Evolutionary conservation across 2,329 filamentous ascomycete species (phyloP).

Genomic region (Dactylellina cionopaga): DNA sequence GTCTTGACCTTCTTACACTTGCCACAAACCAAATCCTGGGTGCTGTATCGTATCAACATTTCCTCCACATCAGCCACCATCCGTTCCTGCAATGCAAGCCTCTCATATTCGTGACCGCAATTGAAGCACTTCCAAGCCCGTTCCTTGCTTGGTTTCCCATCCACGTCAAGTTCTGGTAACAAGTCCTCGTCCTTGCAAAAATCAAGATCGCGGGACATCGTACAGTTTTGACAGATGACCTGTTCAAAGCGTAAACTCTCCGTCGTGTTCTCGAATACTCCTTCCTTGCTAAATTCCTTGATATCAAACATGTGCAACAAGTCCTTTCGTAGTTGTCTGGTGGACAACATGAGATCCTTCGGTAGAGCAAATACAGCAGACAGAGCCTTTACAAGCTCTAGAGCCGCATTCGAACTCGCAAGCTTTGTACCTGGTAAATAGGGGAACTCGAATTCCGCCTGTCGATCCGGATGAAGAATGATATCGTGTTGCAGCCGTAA

Average conservation of each 20-base stretch:
- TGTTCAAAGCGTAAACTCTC: slow-evolving; percentile 77
- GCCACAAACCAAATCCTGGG: slow-evolving; percentile 85
- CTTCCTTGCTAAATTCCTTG: slow-evolving; percentile 88
- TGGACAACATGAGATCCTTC: slow-evolving; percentile 88
- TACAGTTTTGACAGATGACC: slow-evolving; percentile 89
- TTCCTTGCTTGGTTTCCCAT: slow-evolving; percentile 56
- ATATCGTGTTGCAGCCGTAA: slow-evolving; percentile 87
- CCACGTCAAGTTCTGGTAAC: slow-evolving; percentile 64
- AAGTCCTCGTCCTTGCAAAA: slow-evolving; percentile 89
- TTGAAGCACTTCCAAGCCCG: slow-evolving; percentile 74
- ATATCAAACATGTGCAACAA: slow-evolving; percentile 90
- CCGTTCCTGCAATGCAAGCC: slow-evolving; percentile 83
- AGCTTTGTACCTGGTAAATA: slow-evolving; percentile 76
- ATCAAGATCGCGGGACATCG: slow-evolving; percentile 86
- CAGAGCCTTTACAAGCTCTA: slow-evolving; percentile 90
- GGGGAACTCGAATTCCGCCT: slow-evolving; percentile 87
- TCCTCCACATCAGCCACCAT: slow-evolving; percentile 80
- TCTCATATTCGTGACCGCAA: slow-evolving; percentile 79
- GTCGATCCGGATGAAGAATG: slow-evolving; percentile 86
- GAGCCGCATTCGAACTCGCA: slow-evolving; percentile 73
- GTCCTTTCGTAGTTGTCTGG: slow-evolving; percentile 86
- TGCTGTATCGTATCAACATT: slow-evolving; percentile 80
- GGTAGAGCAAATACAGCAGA: slow-evolving; percentile 93
- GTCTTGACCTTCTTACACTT: slow-evolving; percentile 77
- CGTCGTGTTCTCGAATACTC: slow-evolving; percentile 86